Conservation (phyloP, 768 basidiomycete species). For the Boletus tomentosulus region DNA sequence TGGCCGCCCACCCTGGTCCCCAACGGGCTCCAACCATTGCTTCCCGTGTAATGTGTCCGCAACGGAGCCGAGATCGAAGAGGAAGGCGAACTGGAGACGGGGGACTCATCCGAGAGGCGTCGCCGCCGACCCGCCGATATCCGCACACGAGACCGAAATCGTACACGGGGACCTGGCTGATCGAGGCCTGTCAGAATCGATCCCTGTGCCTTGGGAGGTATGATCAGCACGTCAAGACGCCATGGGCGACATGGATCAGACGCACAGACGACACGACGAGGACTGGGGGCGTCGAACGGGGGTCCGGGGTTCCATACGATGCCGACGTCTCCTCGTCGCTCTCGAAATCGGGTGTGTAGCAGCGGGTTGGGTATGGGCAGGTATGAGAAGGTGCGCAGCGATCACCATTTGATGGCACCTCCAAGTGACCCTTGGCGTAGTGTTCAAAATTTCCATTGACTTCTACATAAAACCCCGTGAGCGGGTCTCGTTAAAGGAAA, state of each 20-base stretch:
- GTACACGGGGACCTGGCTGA: slow-evolving; percentile 38
- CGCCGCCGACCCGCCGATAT: slow-evolving; percentile 62
- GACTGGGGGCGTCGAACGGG: not conserved
- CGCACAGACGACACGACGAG: slow-evolving; percentile 7
- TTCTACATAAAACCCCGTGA: slow-evolving; percentile 12
- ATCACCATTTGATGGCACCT: not conserved
- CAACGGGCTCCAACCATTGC: slow-evolving; percentile 58
- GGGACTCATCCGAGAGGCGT: slow-evolving; percentile 32
- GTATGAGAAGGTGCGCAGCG: not conserved
- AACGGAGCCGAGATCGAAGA: slow-evolving; percentile 83
- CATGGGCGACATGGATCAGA: not conserved
- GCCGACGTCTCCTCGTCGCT: slow-evolving; percentile 5
- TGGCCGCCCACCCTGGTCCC: slow-evolving; percentile 48
- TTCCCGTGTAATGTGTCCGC: slow-evolving; percentile 50
- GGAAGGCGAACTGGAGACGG: slow-evolving; percentile 60
- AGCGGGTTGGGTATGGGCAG: not conserved
- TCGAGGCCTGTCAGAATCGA: slow-evolving; percentile 4
- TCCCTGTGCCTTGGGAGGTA: slow-evolving; percentile 4
- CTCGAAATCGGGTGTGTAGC: slow-evolving; percentile 8
- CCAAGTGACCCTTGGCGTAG: slow-evolving; percentile 9
- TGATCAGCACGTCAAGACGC: not conserved
- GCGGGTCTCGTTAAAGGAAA: not conserved
- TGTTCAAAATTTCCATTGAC: not conserved
- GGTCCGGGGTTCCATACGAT: not conserved
- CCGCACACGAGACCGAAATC: slow-evolving; percentile 72